A percentile compares a stretch with the other conserved stretches of the same genome.
Evolutionary conservation across 176 grass and related monocot species (phyloP).

Genomic region (Hyparrhenia diplandra): DNA sequence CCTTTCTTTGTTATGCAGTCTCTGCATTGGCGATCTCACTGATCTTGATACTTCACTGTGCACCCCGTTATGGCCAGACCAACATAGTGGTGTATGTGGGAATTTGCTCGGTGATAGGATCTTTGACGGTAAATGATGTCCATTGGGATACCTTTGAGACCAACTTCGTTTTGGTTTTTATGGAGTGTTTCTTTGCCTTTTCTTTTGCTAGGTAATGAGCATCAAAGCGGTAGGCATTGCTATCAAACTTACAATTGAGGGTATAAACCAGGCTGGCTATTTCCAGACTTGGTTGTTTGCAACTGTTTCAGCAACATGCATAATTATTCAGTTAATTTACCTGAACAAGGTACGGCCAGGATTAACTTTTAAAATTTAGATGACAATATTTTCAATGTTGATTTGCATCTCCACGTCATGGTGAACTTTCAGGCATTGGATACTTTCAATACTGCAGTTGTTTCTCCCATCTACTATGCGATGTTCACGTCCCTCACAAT

Average conservation of each 20-base stretch:
- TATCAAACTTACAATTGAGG: conserved; percentile 86
- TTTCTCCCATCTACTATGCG: conserved; percentile 94
- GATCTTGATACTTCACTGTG: conserved; percentile 78
- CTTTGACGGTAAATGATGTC: conserved; percentile 75
- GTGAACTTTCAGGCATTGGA: conserved; percentile 70
- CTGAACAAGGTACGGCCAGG: conserved; percentile 75
- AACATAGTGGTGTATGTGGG: conserved; percentile 92
- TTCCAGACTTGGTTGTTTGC: conserved; percentile 94
- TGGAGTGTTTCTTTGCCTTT: background rate
- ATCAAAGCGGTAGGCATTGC: conserved; percentile 94
- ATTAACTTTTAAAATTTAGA: background rate
- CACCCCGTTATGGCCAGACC: conserved; percentile 79
- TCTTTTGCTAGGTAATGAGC: conserved; percentile 82
- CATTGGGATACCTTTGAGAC: background rate
- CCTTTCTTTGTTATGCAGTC: conserved; percentile 77
- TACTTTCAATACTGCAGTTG: conserved; percentile 94
- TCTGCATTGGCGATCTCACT: conserved; percentile 60
- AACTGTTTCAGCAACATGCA: conserved; percentile 68
- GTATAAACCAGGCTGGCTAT: conserved; percentile 79
- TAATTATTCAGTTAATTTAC: conserved; percentile 83
- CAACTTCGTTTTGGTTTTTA: conserved; percentile 5
- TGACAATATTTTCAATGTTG: background rate
- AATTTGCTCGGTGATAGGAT: conserved; percentile 92
- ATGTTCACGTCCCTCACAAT: conserved; percentile 98
- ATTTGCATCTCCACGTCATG: background rate